These are phyloP conservation scores for Camellia japonica DNA, from an alignment of 148 eudicot species.

Conservation along the genomic window DNA sequence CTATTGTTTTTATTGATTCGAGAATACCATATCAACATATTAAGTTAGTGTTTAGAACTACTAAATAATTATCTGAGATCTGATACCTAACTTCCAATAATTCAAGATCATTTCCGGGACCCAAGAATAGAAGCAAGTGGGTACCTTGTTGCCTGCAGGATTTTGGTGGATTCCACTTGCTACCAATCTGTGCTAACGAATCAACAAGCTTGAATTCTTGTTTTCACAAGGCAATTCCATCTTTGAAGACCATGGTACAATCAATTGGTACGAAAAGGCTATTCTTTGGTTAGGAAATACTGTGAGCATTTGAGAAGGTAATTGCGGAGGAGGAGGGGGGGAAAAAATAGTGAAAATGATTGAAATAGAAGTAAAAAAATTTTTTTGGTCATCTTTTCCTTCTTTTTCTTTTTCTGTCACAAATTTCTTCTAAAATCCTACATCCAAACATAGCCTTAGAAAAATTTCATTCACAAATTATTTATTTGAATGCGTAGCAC, in stretches of 20 bases:
- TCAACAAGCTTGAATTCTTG: constrained; percentile 14
- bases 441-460: no score
- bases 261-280: not conserved
- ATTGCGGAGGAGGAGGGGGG: no score
- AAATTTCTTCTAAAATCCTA: no score
- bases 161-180: constrained; percentile 19
- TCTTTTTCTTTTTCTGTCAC: no score
- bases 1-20: no score
- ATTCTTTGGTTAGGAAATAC: not conserved
- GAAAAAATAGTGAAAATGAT: no score
- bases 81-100: constrained; percentile 1
- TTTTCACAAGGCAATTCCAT: constrained; percentile 8
- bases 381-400: no score
- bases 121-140: constrained; percentile 13
- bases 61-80: not conserved
- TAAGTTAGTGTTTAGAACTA: not conserved
- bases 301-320: no score
- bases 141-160: constrained; percentile 14
- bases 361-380: no score
- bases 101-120: constrained; percentile 12
- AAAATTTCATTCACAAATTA: not conserved
- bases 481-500: not conserved
- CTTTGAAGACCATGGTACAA: constrained; percentile 9
- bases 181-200: not conserved
- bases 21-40: not conserved